Percentiles rank a stretch among this genome's conserved stretches.
These are phyloP conservation scores for Sugiyamaella floridensis DNA, from an alignment of 805 yeast genomes.

Conservation along the genomic window DNA sequence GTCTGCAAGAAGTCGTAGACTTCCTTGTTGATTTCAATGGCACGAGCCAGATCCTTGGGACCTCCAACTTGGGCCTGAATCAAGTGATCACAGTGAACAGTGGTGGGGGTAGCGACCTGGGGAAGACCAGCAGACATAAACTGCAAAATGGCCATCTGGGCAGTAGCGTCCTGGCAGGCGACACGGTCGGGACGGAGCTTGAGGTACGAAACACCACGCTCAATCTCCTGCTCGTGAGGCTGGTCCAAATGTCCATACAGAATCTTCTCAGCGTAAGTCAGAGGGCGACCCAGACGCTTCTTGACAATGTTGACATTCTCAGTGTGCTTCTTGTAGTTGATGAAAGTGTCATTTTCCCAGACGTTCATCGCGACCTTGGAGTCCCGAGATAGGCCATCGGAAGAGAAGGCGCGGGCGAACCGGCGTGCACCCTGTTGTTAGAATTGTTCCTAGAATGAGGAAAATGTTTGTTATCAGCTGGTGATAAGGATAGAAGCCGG, in stretches of 20 bases:
- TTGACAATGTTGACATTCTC: conserved; percentile 83
- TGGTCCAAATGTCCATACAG: conserved; percentile 91
- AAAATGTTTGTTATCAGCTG: no score
- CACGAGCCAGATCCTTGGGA: conserved; percentile 72
- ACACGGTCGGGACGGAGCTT: conserved; percentile 96
- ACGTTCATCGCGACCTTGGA: conserved; percentile 72
- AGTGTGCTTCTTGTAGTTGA: conserved; percentile 84
- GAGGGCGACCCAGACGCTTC: conserved; percentile 75
- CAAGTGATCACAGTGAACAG: conserved; percentile 97
- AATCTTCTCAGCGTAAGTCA: conserved; percentile 92
- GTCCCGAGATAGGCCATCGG: conserved; percentile 42
- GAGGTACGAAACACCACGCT: conserved; percentile 84
- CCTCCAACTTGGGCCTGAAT: conserved; percentile 95
- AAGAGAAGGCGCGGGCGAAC: conserved; percentile 17
- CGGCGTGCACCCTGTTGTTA: conserved; percentile 7
- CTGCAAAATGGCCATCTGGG: conserved; percentile 96
- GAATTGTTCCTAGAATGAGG: not conserved
- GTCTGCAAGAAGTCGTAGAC: conserved; percentile 86
- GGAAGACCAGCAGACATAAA: conserved; percentile 94
- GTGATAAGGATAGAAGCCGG: no score
- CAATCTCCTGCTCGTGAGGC: conserved; percentile 79
- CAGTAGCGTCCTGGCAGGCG: conserved; percentile 98
- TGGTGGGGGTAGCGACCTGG: conserved; percentile 86
- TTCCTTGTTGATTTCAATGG: conserved; percentile 85
- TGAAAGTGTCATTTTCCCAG: conserved; percentile 59